Base-by-base conservation (phyloP, 1,284 basidiomycete genomes). In the Flammula alnicola region DNA sequence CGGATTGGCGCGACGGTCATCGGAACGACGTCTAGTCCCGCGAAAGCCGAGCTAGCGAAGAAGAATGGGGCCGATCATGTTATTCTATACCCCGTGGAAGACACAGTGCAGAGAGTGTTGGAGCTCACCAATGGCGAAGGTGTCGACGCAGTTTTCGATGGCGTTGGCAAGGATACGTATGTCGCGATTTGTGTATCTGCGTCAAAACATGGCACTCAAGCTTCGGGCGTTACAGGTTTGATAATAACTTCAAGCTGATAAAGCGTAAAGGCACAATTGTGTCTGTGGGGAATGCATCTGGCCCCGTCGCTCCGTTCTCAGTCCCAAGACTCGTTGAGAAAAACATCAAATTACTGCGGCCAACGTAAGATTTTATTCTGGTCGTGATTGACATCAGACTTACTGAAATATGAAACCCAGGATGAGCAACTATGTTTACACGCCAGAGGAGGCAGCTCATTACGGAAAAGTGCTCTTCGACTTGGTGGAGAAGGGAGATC, bases 251-350 rank as follows among this genome's bases (percentile, higher is more conserved):
- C 68, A 80, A 86, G 63, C 75, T 95, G 63, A 77, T 92, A 51
- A 80, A 83, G 57, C 77, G 90, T 32, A 93, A 93, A 63, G 93
- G 88, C 4, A 91, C 88, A 0, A 76, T 98, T 30, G 88, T 95
- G n/a, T 87, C 86, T 7, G 85, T 95, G 45, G 96, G 96, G 0
- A 98, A 97, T 65, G 92, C 95, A 0, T 95, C 91, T 9, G 95
- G 94, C 3, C 71, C 87, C 9, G 83, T 88, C 3, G 76, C 79
- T 25, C 85, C 91, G 0, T 86, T 96, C 62, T 69, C 86, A 1
- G 80, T 88, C 0, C 73, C 93, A 51, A 88, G 85, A 62, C 80
- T 98, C 16, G 75, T 78, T 0, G 77, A 84, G 55, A 98, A 96
- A 77, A 95, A 95, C 59, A 66, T 95, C 59, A 92, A 88, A 56